Evolutionary conservation across 1,284 basidiomycete species (phyloP).

Genomic region (Trichosporon faecale): DNA sequence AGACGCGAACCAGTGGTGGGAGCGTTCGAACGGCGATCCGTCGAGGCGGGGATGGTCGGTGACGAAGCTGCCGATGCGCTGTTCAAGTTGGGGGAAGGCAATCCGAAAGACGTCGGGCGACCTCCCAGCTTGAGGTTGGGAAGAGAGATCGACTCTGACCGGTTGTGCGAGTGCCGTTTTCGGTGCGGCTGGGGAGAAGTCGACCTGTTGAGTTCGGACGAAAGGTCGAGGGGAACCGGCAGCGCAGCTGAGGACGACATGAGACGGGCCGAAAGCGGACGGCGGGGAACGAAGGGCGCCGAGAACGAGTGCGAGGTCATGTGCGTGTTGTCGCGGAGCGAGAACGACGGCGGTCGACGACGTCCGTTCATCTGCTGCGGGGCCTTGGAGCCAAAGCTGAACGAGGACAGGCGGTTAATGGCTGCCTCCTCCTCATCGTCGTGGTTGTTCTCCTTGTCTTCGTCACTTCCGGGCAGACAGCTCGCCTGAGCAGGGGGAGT

Average conservation of each 20-base stretch:
- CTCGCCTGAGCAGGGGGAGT: constrained; percentile 30
- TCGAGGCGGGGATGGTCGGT: constrained; percentile 23
- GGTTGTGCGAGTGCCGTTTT: constrained; percentile 47
- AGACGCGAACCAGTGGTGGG: constrained; percentile 26
- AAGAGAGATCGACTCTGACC: constrained; percentile 48
- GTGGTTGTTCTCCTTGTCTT: constrained; percentile 17
- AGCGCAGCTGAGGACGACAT: constrained; percentile 11
- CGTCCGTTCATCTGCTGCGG: constrained; percentile 8
- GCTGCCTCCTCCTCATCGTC: constrained; percentile 24
- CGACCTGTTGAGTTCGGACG: constrained; percentile 26
- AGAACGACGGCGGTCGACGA: constrained; percentile 22
- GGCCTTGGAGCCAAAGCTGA: constrained; percentile 44
- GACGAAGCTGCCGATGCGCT: constrained; percentile 33
- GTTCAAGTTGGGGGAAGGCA: constrained; percentile 36
- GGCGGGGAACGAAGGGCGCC: neutral
- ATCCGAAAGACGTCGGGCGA: constrained; percentile 38
- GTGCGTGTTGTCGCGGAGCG: constrained; percentile 16
- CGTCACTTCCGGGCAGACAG: constrained; percentile 10
- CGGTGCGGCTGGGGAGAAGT: constrained; percentile 14
- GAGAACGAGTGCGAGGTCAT: constrained; percentile 11
- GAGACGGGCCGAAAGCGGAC: neutral
- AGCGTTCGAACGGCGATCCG: constrained; percentile 4
- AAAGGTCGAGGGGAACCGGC: constrained; percentile 16
- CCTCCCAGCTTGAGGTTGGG: constrained; percentile 43
- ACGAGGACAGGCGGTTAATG: constrained; percentile 33